Conservation (phyloP, 805 yeast genomes). For the Metahyphopichia silvanorum region DNA sequence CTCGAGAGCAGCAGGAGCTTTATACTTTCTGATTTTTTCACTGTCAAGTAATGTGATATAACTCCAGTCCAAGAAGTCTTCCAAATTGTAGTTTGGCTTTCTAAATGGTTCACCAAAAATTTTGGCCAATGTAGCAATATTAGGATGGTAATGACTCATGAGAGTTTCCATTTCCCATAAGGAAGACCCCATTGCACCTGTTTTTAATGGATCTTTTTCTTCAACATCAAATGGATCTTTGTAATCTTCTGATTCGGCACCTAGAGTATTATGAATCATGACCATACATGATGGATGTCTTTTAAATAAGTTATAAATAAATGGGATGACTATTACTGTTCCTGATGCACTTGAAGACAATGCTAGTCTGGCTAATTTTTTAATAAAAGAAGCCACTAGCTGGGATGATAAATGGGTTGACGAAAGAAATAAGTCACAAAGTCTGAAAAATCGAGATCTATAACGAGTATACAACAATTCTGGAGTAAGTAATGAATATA, state of each 20-base stretch:
- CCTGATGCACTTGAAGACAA: conserved; percentile 85
- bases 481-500: conserved; percentile 77
- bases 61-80: conserved; percentile 92
- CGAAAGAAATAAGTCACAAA: conserved; percentile 79
- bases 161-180: conserved; percentile 88
- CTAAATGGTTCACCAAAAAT: conserved; percentile 87
- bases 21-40: conserved; percentile 62
- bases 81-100: conserved; percentile 83
- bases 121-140: conserved; percentile 86
- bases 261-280: conserved; percentile 59
- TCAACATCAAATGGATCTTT: conserved; percentile 63
- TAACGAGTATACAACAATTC: conserved; percentile 72
- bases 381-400: conserved; percentile 85
- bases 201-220: conserved; percentile 72
- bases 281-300: conserved; percentile 94
- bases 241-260: conserved; percentile 18
- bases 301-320: conserved; percentile 82
- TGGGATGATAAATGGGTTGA: conserved; percentile 85
- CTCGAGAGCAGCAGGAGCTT: conserved; percentile 76
- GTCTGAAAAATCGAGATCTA: conserved; percentile 82
- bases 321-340: conserved; percentile 83
- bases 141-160: conserved; percentile 88
- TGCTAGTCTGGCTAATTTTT: conserved; percentile 71
- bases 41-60: conserved; percentile 63
- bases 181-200: conserved; percentile 80